Evolutionary conservation across 495 filamentous ascomycete species (phyloP).

Genomic region (Pyrenula massariospora): DNA sequence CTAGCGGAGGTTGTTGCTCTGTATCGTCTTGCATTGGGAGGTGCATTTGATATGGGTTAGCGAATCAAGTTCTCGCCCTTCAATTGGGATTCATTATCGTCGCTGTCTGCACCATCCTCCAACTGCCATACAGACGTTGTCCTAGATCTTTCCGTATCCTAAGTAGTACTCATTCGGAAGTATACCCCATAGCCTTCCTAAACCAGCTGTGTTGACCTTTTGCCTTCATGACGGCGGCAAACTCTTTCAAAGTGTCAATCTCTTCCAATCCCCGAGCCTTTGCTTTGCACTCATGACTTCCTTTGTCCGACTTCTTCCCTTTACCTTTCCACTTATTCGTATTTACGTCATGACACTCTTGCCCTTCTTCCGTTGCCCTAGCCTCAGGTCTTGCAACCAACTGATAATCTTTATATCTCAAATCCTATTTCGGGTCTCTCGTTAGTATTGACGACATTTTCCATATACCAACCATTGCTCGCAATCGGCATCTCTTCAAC

Average conservation of each 20-base stretch:
- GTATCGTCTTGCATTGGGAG: no score
- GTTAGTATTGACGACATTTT: background rate
- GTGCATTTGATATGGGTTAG: no score
- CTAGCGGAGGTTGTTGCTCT: no score
- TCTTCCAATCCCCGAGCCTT: conserved; percentile 16
- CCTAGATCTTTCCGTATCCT: no score
- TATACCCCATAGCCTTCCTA: conserved; percentile 37
- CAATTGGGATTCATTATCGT: no score
- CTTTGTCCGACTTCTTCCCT: background rate
- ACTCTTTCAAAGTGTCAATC: conserved; percentile 34
- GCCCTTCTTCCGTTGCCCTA: conserved; percentile 9
- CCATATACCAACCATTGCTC: background rate
- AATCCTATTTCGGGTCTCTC: conserved; percentile 8
- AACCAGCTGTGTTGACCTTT: conserved; percentile 35
- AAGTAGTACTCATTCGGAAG: no score
- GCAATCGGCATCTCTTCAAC: no score
- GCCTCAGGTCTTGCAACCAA: conserved; percentile 24
- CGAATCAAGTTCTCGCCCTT: no score
- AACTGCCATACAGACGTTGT: no score
- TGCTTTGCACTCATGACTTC: background rate
- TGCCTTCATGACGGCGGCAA: conserved; percentile 27
- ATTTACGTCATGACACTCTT: background rate
- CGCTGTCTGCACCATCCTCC: no score
- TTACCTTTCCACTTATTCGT: background rate
- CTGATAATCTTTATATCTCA: conserved; percentile 40